Evolutionary conservation across 106 monocot genomes (phyloP), one percentile per base, ranked within the genome.

Genomic region (Cymbidium sinense): DNA sequence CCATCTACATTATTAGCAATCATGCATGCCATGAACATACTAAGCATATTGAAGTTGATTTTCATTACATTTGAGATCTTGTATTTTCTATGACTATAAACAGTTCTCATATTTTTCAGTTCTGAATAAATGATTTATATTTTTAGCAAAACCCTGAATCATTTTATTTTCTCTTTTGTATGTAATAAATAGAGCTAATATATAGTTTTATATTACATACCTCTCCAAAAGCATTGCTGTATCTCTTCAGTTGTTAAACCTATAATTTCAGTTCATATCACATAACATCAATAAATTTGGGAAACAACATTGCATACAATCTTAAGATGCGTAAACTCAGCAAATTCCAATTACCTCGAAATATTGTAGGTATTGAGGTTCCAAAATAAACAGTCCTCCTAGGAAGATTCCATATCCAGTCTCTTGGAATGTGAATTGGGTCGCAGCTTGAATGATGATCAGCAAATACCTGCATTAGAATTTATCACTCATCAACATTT

Each of bases 191-290:
- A n/a, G n/a, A n/a, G n/a, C n/a, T n/a, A n/a, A n/a, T n/a, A n/a
- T 31, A 67, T 30, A 33, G 30, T 58, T 11, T 31, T 67, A 17
- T 3, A 21, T 55, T 34, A 44, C 81, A 52, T 82, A 82, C 81
- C 81, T 82, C 76, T 82, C 76, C 81, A 82, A 82, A 82, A 82
- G 70, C 81, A 82, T 30, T 82, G 77, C 51, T 82, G 81, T 70
- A 82, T 77, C 70, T 20, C 81, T 51, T 82, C 81, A 4, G 77
- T 82, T n/a, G 81, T 70, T 43, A 82, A 69, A 7, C 81, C 81
- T 82, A 35, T 70, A 35, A 82, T 35, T 71, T 71, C 71, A 71
- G 13, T 34, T 36, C 21, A 39, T 39, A n/a, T 36, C 34, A 8
- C 69, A 69, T 69, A 69, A 39, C 37, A 4, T 71, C 37, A 71